Percentiles rank a stretch among this genome's conserved stretches.
These are phyloP conservation scores for Gonium pectorale DNA, from an alignment of 139 green algal genomes.

Conservation along the genomic window DNA sequence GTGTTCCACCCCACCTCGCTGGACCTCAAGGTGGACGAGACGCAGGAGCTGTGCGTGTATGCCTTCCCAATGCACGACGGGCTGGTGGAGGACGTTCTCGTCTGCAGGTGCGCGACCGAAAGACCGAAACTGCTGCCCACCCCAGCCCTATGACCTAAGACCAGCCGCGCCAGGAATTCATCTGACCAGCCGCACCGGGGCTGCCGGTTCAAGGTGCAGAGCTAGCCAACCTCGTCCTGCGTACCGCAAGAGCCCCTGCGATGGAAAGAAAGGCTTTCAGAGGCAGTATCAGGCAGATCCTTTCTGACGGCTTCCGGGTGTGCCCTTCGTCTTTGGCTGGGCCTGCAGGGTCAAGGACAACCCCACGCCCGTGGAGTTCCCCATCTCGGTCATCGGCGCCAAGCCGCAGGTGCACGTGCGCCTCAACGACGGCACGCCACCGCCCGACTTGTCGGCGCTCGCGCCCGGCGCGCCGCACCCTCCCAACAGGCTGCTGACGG, in stretches of 20 bases:
- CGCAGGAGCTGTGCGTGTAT: slow-evolving; percentile 72
- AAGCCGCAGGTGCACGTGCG: slow-evolving; percentile 64
- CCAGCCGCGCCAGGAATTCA: no score
- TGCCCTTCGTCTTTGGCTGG: no score
- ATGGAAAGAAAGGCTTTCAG: no score
- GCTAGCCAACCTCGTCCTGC: no score
- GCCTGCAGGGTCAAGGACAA: slow-evolving; percentile 76
- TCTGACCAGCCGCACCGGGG: no score
- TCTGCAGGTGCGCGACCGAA: slow-evolving; percentile 68
- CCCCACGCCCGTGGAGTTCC: slow-evolving; percentile 77
- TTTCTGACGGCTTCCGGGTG: no score
- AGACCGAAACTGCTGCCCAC: no score
- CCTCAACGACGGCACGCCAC: slow-evolving; percentile 55
- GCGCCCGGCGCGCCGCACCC: neutral
- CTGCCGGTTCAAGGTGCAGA: no score
- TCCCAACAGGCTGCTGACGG: slow-evolving; percentile 57
- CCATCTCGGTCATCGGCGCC: slow-evolving; percentile 70
- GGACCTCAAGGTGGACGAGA: slow-evolving; percentile 74
- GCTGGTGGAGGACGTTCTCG: slow-evolving; percentile 63
- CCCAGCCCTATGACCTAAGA: no score
- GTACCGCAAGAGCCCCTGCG: no score
- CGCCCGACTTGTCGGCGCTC: neutral
- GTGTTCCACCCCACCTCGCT: slow-evolving; percentile 59
- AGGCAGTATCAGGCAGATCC: no score
- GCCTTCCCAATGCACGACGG: slow-evolving; percentile 73